phyloP scores from a whole-genome alignment of 371 early-diverging fungal genomes.

The Mortierella sp. region DNA sequence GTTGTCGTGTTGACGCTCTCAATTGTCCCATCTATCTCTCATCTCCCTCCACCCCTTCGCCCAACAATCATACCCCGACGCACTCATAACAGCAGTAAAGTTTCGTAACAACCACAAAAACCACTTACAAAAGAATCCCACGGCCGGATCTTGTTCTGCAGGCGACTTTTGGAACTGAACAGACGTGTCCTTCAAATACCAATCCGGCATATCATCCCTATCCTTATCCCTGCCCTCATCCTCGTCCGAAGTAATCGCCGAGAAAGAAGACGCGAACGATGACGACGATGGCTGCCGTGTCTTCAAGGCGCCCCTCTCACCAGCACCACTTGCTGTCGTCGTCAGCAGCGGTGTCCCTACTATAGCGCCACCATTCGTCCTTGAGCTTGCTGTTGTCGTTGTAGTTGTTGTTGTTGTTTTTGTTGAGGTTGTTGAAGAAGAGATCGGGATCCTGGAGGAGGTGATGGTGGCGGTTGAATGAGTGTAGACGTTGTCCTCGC shows the following conservation, averaged over 20 bases:
- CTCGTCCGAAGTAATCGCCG: constrained; percentile 4
- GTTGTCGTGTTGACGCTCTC: too few relatives aligned
- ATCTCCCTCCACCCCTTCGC: not conserved
- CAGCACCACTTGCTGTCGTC: not conserved
- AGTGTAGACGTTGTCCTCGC: not conserved
- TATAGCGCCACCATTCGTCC: not conserved
- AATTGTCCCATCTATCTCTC: not conserved
- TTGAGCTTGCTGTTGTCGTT: not conserved
- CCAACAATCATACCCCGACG: too few relatives aligned
- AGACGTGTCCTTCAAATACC: constrained; percentile 41
- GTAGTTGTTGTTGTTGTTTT: not conserved
- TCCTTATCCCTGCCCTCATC: not conserved
- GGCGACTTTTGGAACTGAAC: constrained; percentile 40
- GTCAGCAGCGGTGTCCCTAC: not conserved
- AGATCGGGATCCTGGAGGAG: not conserved
- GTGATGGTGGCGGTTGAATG: not conserved
- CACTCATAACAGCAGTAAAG: not conserved
- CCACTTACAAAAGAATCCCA: constrained; percentile 47
- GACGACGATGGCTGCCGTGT: constrained; percentile 3
- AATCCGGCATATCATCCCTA: constrained; percentile 31
- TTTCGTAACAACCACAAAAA: not conserved
- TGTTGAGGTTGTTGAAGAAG: not conserved
- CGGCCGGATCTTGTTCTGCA: constrained; percentile 46
- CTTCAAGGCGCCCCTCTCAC: not conserved
- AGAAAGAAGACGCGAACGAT: constrained; percentile 4